Evolutionary conservation across 2,329 filamentous ascomycete genomes (phyloP), one percentile per base, ranked within the genome.

Genomic region (Stachybotrys echinatus): DNA sequence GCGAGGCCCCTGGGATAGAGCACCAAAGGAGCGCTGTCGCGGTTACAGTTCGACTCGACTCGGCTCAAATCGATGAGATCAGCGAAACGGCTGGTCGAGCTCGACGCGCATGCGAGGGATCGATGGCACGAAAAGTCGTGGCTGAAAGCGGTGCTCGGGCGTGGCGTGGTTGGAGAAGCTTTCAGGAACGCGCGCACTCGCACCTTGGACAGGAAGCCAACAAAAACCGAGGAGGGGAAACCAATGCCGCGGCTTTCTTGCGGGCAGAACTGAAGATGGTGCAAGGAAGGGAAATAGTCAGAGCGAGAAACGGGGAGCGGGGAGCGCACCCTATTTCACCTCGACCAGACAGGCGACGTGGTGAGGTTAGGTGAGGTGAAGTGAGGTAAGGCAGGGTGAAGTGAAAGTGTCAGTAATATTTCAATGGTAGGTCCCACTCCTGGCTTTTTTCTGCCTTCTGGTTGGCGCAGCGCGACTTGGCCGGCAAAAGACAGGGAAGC

Each of bases 271-370:
- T 63, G 52, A 44, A 54, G 50, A 50, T 55, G 52, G 55, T 55
- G 55, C 51, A 48, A 55, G 60, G 60, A 57, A 56, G 52, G 52
- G 52, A 58, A 54, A 46, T 55, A 54, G 54, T 56, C 55, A 63
- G 56, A 56, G 58, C 60, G 57, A 47, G 54, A 57, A 42, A 37
- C 37, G 57, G 53, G 27, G 55, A 56, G 38, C 43, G 55, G 54
- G 50, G 52, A 50, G 50, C 49, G 53, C 61, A 58, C 63, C 58
- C 61, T 64, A 64, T 59, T 62, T 59, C 55, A 59, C 58, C 59
- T 64, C 54, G 46, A 54, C 20, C 38, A 44, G 43, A 51, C 42
- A 42, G 47, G 42, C 48, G 48, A 27, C 44, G 51, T 49, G 48
- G 50, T 34, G 51, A 50, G 54, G 54, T 46, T 55, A 51, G 55